Evolutionary conservation across 176 grass and related monocot species (phyloP), one percentile per base, ranked within the genome.

Genomic region (Rhipidocladum racemiflorum): DNA sequence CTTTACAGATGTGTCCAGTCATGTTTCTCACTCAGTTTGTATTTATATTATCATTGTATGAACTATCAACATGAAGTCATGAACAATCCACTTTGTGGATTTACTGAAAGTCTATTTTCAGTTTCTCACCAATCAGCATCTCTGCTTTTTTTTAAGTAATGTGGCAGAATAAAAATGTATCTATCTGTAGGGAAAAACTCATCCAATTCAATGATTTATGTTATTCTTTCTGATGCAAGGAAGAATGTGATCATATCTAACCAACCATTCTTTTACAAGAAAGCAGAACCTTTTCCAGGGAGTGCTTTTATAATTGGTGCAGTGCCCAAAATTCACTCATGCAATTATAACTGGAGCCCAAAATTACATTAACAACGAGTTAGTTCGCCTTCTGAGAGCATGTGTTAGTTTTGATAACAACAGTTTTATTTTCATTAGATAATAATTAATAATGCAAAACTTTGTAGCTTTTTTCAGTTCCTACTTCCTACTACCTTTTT

Each of bases 191-290:
- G 15, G 4, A 5, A 61, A 61, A 35, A 57, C 6, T 65, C 42
- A 12, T 75, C 18, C 23, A 71, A 9, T 55, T 87, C 48, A 62
- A 28, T 86, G 69, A 74, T 44, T 34, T 23, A 14, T 83, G 10
- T 56, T 84, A 29, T 87, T 80, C 53, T 74, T 65, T 83, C 60
- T 95, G 69, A 59, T 91, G 56, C 87, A 98, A 90, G 95, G 53
- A 93, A 93, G 80, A 95, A 83, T 88, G 85, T 98, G 32, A 91
- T 98, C 59, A 89, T 98, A 86, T 98, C 96, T 79, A 95, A 90
- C 80, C 90, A 98, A 73, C 96, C 92, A 4, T 95, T 90, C 76
- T 98, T 98, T 69, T 98, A 98, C 76, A 98, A 95, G 86, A 98
- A 98, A 91, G 96, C 92, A 3, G 86, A 93, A 88, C 62, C 95